A percentile compares a stretch with the other conserved stretches of the same genome.
These are phyloP conservation scores for Zygoascus bituminiphila DNA, from an alignment of 805 yeast species.

Conservation along the genomic window DNA sequence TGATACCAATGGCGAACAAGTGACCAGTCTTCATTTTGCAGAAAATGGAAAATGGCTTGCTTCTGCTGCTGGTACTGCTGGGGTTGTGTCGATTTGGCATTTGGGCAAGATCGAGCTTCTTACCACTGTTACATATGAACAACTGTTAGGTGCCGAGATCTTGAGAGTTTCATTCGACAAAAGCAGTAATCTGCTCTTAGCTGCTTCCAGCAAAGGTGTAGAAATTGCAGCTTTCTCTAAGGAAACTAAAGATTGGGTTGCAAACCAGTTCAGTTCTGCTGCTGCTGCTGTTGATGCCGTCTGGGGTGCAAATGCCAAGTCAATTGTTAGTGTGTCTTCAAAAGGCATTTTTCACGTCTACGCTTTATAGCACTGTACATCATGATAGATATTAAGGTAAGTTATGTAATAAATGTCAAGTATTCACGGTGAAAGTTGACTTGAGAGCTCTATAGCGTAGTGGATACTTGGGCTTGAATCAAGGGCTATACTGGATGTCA, in stretches of 20 bases:
- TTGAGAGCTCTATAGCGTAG: too few species aligned
- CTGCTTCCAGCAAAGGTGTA: conserved; percentile 16
- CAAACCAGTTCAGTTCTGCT: conserved; percentile 4
- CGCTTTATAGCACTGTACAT: not conserved
- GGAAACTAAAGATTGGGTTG: conserved; percentile 34
- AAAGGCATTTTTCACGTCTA: conserved; percentile 16
- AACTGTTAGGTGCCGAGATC: conserved; percentile 2
- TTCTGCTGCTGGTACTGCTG: conserved; percentile 10
- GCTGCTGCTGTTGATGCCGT: conserved; percentile 8
- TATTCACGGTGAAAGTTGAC: too few species aligned
- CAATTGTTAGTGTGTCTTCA: conserved; percentile 11
- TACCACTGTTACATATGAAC: conserved; percentile 11
- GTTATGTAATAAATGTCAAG: not conserved
- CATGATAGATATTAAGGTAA: not conserved
- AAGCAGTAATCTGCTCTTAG: conserved; percentile 24
- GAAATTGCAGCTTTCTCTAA: conserved; percentile 33
- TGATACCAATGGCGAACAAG: conserved; percentile 12
- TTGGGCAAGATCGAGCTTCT: conserved; percentile 33
- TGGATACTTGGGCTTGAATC: too few species aligned
- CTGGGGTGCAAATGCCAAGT: conserved; percentile 15
- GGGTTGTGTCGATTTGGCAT: conserved; percentile 39
- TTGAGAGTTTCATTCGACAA: conserved; percentile 20
- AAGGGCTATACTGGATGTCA: too few species aligned
- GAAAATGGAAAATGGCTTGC: conserved; percentile 57
- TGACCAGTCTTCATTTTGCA: conserved; percentile 42